Base-by-base conservation (phyloP, 352 stramenopile species). In the Globisporangium acanthophoron region DNA sequence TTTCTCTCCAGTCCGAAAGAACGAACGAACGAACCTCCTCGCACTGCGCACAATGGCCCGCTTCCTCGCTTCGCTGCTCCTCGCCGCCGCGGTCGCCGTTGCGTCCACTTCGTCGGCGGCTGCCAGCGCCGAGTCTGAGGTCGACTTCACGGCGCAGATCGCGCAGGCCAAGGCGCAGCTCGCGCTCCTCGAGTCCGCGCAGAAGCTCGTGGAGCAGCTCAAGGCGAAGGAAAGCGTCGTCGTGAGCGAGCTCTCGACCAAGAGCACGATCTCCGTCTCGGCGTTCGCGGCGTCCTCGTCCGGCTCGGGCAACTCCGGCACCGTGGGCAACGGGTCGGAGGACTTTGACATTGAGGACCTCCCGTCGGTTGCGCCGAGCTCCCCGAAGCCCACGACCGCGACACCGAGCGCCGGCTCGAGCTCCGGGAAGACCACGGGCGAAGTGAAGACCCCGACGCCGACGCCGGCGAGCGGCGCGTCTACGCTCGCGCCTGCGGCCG, bases 251-350 rank as follows among this genome's bases (percentile, higher is more conserved):
- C 51, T 56, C 37, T 56, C 51, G 20, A 46, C 20, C 7, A 35
- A n/a, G 29, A 44, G 21, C 37, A 50, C 33, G 29, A 59, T 59
- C 43, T 52, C 54, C 16, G 54, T 59, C 54, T 52, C 43, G 41
- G 31, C 54, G 12, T 46, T 59, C 44, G 54, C 54, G 6, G 37
- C 54, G 31, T 59, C 54, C 5, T 47, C 44, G 20, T 21, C 45
- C 13, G 44, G 54, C 44, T 59, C 54, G 44, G 35, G 54, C 15
- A 44, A 52, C 18, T 44, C 41, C 53, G 12, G 16, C 43, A 35
- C 12, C 44, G 24, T 45, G 7, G 41, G 9, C 3, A 15, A 47
- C 44, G 54, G 44, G 13, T 59, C 54, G 44, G 44, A 52, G n/a
- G 54, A 59, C 15, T 45, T 59, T 12, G 29, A 33, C 52, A 58